Evolutionary conservation across 1,139 yeast genomes (phyloP), one percentile per base, ranked within the genome.

Genomic region (Diutina ranongensis): DNA sequence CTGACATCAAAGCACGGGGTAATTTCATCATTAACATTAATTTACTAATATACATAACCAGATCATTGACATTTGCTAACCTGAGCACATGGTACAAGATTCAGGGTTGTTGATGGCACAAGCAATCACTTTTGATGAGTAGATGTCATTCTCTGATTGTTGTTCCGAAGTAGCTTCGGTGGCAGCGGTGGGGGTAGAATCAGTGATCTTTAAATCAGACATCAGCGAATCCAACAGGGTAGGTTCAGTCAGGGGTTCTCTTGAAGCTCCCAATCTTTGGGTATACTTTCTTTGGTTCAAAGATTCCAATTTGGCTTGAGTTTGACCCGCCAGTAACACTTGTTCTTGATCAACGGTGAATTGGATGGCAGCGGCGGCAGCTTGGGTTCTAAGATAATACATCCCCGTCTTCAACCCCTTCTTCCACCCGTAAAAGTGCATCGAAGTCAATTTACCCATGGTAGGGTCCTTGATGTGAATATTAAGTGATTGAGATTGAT

Each of bases 41-140:
- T 16, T 21, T 13, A 36, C 28, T 38, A 38, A 21, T 25, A 22
- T 38, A 38, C 28, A 38, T 25, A 16, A 25, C 15, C 1, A 3
- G 40, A 27, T 25, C 28, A 25, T 10, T 8, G 4, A 15, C 13
- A n/a, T 4, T n/a, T 15, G 15, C 28, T 71, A 92, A 71, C 97
- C 97, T 51, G 97, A 89, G 73, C 98, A 92, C 98, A 92, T 92
- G 61, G 92, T 92, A 69, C 98, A 92, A 44, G 97, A 79, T 67
- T 86, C 97, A 49, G 97, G 97, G 70, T 92, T 92, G 63, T 84
- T 80, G 63, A 92, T 88, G 47, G 97, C 95, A 72, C 98, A 92
- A 40, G 97, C 96, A 67, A 92, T 78, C 40, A 83, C 97, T 68
- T 88, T 82, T 32, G 95, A 84, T 64, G 92, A 87, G 75, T 73